Evolutionary conservation across 192 early-diverging fungal species (phyloP), one percentile per base, ranked within the genome.

Genomic region (Tieghemiomyces parasiticus): DNA sequence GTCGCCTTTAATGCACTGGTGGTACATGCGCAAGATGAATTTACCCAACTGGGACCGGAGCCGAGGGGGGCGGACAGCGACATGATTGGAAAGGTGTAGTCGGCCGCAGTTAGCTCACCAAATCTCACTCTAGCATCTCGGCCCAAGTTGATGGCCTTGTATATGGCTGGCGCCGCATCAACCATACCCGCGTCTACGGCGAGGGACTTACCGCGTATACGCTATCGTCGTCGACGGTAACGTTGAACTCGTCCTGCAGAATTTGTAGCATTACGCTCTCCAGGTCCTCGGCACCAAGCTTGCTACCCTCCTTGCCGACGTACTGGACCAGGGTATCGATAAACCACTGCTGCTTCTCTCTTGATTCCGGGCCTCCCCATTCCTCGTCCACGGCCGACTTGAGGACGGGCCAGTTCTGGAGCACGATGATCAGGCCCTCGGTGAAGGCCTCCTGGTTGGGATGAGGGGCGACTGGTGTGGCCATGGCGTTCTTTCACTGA

Each of bases 351-450:
- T 32, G 30, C 31, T 61, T 61, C 6, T 29, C 60, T 20, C 26
- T 20, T n/a, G 60, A 61, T 28, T 61, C 60, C 13, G 26, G 47
- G 24, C 60, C 60, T 26, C 60, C 60, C 60, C 60, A 61, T 10
- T 42, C 60, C 29, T 52, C 25, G 22, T 61, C 60, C n/a, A 61
- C 60, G 31, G 60, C 60, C 13, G 47, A 46, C 12, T 42, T 35
- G 28, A 61, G 49, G 13, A 50, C 49, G 26, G 33, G 48, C 60
- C 60, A 61, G 60, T 32, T 29, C 14, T 29, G 49, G 22, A 61
- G 47, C 4, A 61, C 48, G 22, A 61, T 29, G 3, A 20, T 19
- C 26, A 61, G n/a, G 26, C 60, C 60, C 12, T 51, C 47, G 48
- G 31, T 35, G 35, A 58, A 58, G 32, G 55, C 55, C 34, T 20